Evolutionary conservation across 1,284 basidiomycete genomes (phyloP), one percentile per base, ranked within the genome.

Genomic region (Neolentinus lepideus): DNA sequence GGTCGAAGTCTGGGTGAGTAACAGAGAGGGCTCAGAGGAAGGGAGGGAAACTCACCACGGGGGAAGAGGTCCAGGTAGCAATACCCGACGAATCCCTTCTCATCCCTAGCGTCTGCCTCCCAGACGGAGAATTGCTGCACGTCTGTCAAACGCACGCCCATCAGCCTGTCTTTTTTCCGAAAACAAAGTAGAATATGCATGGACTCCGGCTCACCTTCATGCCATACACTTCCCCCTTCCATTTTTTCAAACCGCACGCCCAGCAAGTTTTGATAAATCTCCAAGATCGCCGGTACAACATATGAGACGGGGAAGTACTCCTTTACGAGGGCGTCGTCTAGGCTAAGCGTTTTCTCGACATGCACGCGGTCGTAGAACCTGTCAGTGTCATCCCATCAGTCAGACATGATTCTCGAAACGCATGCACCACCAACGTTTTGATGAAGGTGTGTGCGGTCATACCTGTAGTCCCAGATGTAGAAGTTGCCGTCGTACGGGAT

Each of bases 11-110:
- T 31, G 47, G 14, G 47, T 26, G 10, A 43, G 47, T 25, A 6
- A 16, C n/a, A 6, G 6, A 46, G 43, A 46, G n/a, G 43, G 16
- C 43, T 46, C n/a, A n/a, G n/a, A 43, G 24, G 46, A 16, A 43
- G 38, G 38, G 16, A 4, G 6, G 33, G 22, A 21, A 11, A 71
- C 75, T 8, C 66, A 88, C 88, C 78, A 33, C 92, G 84, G 54
- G 92, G 92, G 76, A 89, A 94, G 36, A 94, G 78, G 64, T 94
- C 92, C 25, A 94, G 83, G 65, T 92, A 91, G 65, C 89, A 88
- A 67, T 90, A 85, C 16, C 92, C 88, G 33, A 92, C 67, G 62
- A 92, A 92, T 33, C 76, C 85, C 2, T 79, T 77, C 60, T 77
- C 81, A 62, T 85, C 83, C 58, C 79, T 84, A 9, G 85, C 83